A percentile compares a stretch with the other conserved stretches of the same genome.
Evolutionary conservation across 805 yeast genomes (phyloP).

Genomic region (Wickerhamia fluorescens): DNA sequence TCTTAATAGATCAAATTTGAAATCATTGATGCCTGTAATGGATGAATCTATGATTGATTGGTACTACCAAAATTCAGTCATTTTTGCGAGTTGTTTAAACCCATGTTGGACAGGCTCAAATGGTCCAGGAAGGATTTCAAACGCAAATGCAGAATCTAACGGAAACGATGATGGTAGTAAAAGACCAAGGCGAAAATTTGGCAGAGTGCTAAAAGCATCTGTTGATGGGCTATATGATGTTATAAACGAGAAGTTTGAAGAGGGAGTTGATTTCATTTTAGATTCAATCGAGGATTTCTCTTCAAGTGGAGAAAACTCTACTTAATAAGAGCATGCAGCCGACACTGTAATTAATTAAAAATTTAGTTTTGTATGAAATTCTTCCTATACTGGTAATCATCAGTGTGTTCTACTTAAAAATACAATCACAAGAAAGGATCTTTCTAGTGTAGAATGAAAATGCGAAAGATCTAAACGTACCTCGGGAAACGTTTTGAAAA

Average conservation of each 20-base stretch:
- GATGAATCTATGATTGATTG: slow-evolving; percentile 90
- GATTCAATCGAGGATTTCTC: slow-evolving; percentile 63
- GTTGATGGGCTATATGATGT: slow-evolving; percentile 70
- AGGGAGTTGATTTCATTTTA: slow-evolving; percentile 74
- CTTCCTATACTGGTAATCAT: background rate
- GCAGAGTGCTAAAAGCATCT: slow-evolving; percentile 74
- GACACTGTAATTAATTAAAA: no score
- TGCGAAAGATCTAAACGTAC: slow-evolving; percentile 34
- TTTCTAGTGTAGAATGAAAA: slow-evolving; percentile 1
- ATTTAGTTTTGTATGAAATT: slow-evolving; percentile 2
- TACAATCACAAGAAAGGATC: no score
- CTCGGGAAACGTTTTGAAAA: slow-evolving; percentile 58
- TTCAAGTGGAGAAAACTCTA: slow-evolving; percentile 11
- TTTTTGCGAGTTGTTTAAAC: slow-evolving; percentile 70
- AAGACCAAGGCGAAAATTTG: slow-evolving; percentile 84
- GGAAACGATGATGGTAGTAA: slow-evolving; percentile 35
- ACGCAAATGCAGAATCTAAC: slow-evolving; percentile 5
- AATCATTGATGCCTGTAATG: slow-evolving; percentile 75
- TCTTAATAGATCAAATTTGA: slow-evolving; percentile 59
- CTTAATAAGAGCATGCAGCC: no score
- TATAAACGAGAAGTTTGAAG: slow-evolving; percentile 75
- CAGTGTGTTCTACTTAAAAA: no score
- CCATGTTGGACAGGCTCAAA: slow-evolving; percentile 64
- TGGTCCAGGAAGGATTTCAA: slow-evolving; percentile 21
- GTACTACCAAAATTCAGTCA: slow-evolving; percentile 80